Conservation (phyloP, 257 asterid species). For the Cordia subcordata region DNA sequence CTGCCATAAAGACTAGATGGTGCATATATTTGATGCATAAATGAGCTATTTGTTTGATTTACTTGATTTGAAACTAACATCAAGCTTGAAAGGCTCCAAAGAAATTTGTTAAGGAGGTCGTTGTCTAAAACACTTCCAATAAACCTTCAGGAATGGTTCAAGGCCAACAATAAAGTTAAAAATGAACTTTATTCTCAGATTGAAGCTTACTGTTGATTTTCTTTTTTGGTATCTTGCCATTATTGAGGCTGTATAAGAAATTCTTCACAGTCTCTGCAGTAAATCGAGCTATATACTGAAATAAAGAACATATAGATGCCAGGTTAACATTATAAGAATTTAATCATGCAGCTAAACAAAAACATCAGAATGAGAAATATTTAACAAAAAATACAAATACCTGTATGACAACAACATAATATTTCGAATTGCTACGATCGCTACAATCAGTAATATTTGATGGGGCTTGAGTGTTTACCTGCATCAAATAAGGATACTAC, state of each 20-base stretch:
- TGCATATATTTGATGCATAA: too few relatives aligned
- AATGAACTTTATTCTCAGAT: neutral
- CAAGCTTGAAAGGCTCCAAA: too few relatives aligned
- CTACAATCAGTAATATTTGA: conserved; percentile 68
- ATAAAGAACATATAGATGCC: neutral
- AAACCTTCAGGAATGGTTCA: neutral
- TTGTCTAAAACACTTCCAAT: too few relatives aligned
- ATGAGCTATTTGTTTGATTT: too few relatives aligned
- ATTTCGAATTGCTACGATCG: conserved; percentile 75
- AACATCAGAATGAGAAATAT: neutral
- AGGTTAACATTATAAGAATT: neutral
- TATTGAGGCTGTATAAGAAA: conserved; percentile 62
- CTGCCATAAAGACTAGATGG: too few relatives aligned
- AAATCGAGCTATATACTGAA: conserved; percentile 88
- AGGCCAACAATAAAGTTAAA: neutral
- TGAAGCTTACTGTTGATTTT: conserved; percentile 71
- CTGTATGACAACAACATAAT: conserved; percentile 83
- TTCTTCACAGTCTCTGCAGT: conserved; percentile 85
- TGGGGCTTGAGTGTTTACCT: conserved; percentile 96
- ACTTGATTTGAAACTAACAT: too few relatives aligned
- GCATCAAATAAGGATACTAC: conserved; percentile 15
- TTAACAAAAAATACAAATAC: conserved; percentile 25
- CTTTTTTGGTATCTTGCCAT: conserved; percentile 81
- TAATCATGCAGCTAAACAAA: too few relatives aligned
- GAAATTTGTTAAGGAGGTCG: too few relatives aligned